These are phyloP conservation scores for Scutellaria baicalensis DNA, from an alignment of 257 asterid genomes.

Conservation along the genomic window DNA sequence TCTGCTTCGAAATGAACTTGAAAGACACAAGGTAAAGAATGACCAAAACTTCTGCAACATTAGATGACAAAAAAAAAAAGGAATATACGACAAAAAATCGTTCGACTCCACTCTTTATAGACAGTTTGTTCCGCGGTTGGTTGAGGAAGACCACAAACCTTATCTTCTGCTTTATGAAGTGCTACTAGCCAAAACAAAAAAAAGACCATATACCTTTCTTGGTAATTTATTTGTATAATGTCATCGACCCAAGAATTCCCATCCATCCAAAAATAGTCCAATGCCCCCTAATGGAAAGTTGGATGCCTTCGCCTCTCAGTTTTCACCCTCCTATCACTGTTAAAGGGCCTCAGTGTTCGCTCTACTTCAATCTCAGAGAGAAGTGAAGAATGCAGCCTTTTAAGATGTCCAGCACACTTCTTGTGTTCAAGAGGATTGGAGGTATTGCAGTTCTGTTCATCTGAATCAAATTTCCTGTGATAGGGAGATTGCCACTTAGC, in stretches of 20 bases:
- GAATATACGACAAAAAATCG: background rate
- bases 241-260: background rate
- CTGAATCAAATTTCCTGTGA: constrained; percentile 26
- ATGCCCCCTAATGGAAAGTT: background rate
- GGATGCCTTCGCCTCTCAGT: constrained; percentile 24
- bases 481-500: constrained; percentile 68
- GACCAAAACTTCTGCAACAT: background rate
- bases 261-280: too few relatives aligned
- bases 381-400: constrained; percentile 35
- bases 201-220: background rate
- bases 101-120: constrained; percentile 9
- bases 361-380: constrained; percentile 42
- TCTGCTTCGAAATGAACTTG: too few relatives aligned
- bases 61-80: background rate
- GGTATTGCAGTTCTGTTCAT: background rate
- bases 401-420: constrained; percentile 46
- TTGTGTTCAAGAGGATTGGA: constrained; percentile 23
- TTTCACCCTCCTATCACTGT: constrained; percentile 26
- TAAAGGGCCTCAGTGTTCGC: constrained; percentile 33
- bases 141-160: background rate
- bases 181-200: background rate
- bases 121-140: constrained; percentile 14
- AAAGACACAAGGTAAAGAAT: background rate
- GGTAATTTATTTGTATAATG: background rate
- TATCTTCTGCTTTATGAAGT: background rate